phyloP scores from a whole-genome alignment of 169 alveolate species.

The Babesia ovis region DNA sequence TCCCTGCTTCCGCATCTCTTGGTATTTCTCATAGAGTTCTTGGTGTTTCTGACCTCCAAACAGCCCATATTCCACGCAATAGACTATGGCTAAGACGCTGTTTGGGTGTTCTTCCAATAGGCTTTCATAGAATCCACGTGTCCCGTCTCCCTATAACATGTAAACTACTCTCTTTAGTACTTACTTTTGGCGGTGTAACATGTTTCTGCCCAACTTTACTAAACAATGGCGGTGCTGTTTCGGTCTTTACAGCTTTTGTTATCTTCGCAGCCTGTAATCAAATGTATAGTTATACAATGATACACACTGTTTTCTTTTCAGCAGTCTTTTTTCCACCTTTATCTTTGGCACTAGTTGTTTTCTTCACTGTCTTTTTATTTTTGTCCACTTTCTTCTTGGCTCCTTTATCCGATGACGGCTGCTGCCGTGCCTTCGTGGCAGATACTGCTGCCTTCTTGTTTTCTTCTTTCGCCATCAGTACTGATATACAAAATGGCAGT shows the following conservation, averaged over 20 bases:
- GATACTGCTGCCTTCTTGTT: background rate
- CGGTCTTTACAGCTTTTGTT: constrained; percentile 31
- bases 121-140: constrained; percentile 89
- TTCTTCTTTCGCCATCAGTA: background rate
- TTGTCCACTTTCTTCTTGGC: constrained; percentile 8
- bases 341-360: constrained; percentile 22
- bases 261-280: constrained; percentile 5
- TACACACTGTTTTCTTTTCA: constrained; percentile 16
- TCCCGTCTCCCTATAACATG: constrained; percentile 83
- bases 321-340: constrained; percentile 17
- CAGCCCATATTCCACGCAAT: constrained; percentile 76
- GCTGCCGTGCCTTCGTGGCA: background rate
- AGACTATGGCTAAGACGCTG: constrained; percentile 85
- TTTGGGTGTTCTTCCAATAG: constrained; percentile 86
- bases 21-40: constrained; percentile 43
- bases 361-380: constrained; percentile 2
- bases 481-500: background rate
- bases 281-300: background rate
- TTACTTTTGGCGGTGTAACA: constrained; percentile 87
- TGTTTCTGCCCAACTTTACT: constrained; percentile 80
- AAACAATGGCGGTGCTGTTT: constrained; percentile 24
- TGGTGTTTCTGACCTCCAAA: constrained; percentile 73
- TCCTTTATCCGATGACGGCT: too few relatives aligned
- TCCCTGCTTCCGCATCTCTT: constrained; percentile 48
- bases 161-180: background rate